These are phyloP conservation scores for Bocquillonia castaneifolia DNA, from an alignment of 441 rosid genomes.

Conservation along the genomic window DNA sequence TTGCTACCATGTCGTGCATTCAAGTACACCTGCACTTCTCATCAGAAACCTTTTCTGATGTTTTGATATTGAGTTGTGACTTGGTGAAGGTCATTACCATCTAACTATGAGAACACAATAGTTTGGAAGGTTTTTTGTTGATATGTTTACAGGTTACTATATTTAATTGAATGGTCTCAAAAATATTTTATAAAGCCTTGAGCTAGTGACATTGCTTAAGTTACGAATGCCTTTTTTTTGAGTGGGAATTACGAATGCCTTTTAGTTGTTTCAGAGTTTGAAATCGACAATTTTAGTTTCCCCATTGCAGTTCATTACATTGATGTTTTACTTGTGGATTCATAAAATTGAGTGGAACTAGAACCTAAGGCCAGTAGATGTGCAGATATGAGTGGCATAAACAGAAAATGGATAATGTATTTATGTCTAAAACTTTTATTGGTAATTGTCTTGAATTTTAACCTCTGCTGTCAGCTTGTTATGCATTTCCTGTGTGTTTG, in stretches of 20 bases:
- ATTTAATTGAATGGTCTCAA: background rate
- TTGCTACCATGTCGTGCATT: background rate
- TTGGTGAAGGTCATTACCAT: background rate
- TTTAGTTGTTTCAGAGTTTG: conserved; percentile 7
- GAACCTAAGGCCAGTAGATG: background rate
- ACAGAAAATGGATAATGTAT: background rate
- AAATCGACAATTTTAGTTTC: background rate
- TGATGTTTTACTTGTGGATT: background rate
- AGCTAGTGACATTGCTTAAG: background rate
- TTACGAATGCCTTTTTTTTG: background rate
- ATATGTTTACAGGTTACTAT: background rate
- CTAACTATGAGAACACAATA: background rate
- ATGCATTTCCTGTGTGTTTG: conserved; percentile 5
- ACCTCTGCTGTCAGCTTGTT: background rate
- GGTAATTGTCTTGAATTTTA: background rate
- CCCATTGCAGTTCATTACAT: background rate
- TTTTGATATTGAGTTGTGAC: background rate
- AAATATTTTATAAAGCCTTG: background rate
- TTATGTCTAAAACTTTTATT: background rate
- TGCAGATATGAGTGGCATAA: background rate
- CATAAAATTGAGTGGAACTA: background rate
- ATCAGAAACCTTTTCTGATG: conserved; percentile 1
- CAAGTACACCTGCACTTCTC: background rate
- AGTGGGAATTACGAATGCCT: background rate
- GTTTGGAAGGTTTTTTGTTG: background rate